Conservation (phyloP, 2,329 filamentous ascomycete genomes). For the Xylariaceae sp. region DNA sequence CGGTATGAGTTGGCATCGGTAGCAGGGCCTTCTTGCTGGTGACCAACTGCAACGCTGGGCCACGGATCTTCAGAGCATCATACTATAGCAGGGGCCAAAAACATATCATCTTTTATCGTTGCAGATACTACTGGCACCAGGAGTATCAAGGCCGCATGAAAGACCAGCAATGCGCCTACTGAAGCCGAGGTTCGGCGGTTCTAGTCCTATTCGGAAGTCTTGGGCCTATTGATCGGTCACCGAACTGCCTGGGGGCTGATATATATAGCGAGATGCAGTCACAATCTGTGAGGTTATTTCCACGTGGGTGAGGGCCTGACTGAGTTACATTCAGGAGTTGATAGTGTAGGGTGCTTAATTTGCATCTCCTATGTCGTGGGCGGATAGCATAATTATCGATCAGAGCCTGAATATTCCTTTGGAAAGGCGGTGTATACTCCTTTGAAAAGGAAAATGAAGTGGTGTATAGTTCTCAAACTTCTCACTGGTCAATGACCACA, state of each 20-base stretch:
- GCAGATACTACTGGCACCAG: constrained; percentile 1
- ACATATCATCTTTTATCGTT: constrained; percentile 3
- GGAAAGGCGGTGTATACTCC: constrained; percentile 11
- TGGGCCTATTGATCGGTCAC: constrained; percentile 23
- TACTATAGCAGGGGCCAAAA: constrained; percentile 11
- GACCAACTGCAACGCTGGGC: constrained; percentile 10
- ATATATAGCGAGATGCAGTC: background rate
- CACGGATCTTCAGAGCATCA: constrained; percentile 4
- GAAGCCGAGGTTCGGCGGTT: constrained; percentile 14
- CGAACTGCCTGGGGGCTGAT: constrained; percentile 18
- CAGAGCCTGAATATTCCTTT: background rate
- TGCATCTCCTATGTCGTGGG: background rate
- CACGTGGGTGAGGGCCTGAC: constrained; percentile 8
- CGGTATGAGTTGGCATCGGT: constrained; percentile 15
- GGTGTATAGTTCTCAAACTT: background rate
- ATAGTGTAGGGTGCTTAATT: background rate
- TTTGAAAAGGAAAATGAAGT: constrained; percentile 10
- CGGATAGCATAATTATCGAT: background rate
- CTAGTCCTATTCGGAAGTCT: background rate
- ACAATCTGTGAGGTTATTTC: constrained; percentile 9
- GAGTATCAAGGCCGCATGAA: constrained; percentile 1
- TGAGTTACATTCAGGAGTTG: background rate
- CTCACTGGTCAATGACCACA: constrained; percentile 5
- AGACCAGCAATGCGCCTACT: constrained; percentile 20
- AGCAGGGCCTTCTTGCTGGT: constrained; percentile 7